Percentiles rank a stretch among this genome's conserved stretches.
phyloP scores from a whole-genome alignment of 2,329 filamentous ascomycete genomes.

The Ophiostoma perfectum region DNA sequence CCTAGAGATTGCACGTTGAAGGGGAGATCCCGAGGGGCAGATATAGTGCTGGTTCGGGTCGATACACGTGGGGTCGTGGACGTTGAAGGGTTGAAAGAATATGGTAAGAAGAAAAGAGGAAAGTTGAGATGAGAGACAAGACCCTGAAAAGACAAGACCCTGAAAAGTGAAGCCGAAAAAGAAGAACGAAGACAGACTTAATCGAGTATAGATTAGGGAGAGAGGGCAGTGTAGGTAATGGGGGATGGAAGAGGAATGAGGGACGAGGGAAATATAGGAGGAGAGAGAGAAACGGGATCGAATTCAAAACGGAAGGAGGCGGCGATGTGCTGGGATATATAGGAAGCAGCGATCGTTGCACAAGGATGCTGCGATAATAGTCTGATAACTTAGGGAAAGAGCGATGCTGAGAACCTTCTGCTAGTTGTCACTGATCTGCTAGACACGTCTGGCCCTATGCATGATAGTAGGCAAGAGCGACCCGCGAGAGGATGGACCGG shows the following conservation, averaged over 20 bases:
- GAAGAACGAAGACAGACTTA: background rate
- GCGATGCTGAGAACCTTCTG: background rate
- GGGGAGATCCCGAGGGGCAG: background rate
- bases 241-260: background rate
- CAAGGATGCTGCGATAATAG: background rate
- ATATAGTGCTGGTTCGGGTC: background rate
- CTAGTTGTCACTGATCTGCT: background rate
- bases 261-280: background rate
- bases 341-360: background rate
- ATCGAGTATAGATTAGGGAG: background rate
- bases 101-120: background rate
- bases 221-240: background rate
- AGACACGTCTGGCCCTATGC: background rate
- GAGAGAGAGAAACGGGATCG: background rate
- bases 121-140: background rate
- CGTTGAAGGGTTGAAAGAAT: background rate
- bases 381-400: background rate
- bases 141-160: background rate
- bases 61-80: background rate
- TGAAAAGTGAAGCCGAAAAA: background rate
- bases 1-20: background rate
- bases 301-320: background rate
- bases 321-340: background rate
- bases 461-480: background rate
- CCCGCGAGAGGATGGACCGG: background rate